phyloP scores from a whole-genome alignment of 495 filamentous ascomycete genomes.

The Hapsidospora chrysogenum region DNA sequence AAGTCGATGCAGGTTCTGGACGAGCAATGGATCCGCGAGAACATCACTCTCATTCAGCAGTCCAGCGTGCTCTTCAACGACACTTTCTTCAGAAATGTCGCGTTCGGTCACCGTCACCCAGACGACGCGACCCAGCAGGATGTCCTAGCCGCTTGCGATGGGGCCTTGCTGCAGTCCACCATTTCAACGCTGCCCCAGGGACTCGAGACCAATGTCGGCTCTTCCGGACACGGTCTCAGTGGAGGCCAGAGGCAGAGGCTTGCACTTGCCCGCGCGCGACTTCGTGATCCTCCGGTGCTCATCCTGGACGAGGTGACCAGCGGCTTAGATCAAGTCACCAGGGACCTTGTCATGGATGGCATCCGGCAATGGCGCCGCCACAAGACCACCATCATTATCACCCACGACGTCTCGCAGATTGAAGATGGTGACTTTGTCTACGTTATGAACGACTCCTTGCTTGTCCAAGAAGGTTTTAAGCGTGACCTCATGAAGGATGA shows the following conservation, averaged over 20 bases:
- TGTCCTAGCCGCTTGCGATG: slow-evolving; percentile 39
- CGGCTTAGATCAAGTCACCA: slow-evolving; percentile 57
- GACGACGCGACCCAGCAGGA: slow-evolving; percentile 31
- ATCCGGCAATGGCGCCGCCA: slow-evolving; percentile 58
- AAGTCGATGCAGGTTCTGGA: slow-evolving; percentile 43
- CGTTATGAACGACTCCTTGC: slow-evolving; percentile 51
- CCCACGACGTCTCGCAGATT: slow-evolving; percentile 79
- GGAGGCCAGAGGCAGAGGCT: slow-evolving; percentile 74
- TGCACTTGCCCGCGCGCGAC: slow-evolving; percentile 53
- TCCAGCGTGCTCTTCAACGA: slow-evolving; percentile 71
- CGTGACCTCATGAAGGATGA: slow-evolving; percentile 15
- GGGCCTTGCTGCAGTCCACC: slow-evolving; percentile 56
- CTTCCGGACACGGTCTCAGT: slow-evolving; percentile 54
- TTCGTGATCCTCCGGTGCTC: slow-evolving; percentile 67
- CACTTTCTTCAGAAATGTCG: slow-evolving; percentile 63
- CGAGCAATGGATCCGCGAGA: slow-evolving; percentile 56
- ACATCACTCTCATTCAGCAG: slow-evolving; percentile 74
- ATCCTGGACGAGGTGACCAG: slow-evolving; percentile 84
- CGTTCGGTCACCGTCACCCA: slow-evolving; percentile 44
- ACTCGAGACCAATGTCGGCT: slow-evolving; percentile 55
- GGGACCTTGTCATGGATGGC: slow-evolving; percentile 50
- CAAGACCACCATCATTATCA: slow-evolving; percentile 83
- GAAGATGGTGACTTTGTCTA: slow-evolving; percentile 60
- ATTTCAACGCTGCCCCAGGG: slow-evolving; percentile 58
- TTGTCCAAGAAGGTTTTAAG: slow-evolving; percentile 51